Evolutionary conservation across 2,329 filamentous ascomycete genomes (phyloP).

Genomic region (Fusarium verrucosum): DNA sequence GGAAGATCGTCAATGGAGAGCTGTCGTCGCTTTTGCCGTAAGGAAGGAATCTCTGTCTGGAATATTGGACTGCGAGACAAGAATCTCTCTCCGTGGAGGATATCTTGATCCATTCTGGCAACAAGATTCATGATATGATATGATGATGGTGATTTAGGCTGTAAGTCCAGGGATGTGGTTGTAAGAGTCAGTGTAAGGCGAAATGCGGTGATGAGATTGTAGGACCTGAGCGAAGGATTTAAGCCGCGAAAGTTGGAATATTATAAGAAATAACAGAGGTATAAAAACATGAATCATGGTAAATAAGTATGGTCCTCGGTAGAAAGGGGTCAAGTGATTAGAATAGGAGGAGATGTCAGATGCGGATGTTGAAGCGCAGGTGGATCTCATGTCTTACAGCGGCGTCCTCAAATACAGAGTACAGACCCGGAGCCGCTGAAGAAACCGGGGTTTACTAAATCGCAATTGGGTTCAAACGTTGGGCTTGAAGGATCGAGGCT

Average conservation of each 20-base stretch:
- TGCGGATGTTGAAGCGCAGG: conserved; percentile 9
- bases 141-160: not conserved
- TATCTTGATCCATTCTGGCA: conserved; percentile 36
- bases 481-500: conserved; percentile 2
- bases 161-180: conserved; percentile 14
- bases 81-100: conserved; percentile 30
- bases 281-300: not conserved
- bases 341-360: conserved; percentile 13
- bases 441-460: conserved; percentile 1
- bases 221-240: not conserved
- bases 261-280: not conserved
- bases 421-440: conserved; percentile 18
- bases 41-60: conserved; percentile 13
- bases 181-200: not conserved
- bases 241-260: conserved; percentile 1
- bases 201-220: not conserved
- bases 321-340: not conserved
- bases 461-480: not conserved
- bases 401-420: conserved; percentile 9
- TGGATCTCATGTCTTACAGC: conserved; percentile 39
- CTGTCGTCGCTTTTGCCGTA: conserved; percentile 18
- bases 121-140: conserved; percentile 38
- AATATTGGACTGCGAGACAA: conserved; percentile 26
- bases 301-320: not conserved
- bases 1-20: conserved; percentile 38